Evolutionary conservation across 495 filamentous ascomycete species (phyloP), one percentile per base, ranked within the genome.

Genomic region (Collariella sp.): DNA sequence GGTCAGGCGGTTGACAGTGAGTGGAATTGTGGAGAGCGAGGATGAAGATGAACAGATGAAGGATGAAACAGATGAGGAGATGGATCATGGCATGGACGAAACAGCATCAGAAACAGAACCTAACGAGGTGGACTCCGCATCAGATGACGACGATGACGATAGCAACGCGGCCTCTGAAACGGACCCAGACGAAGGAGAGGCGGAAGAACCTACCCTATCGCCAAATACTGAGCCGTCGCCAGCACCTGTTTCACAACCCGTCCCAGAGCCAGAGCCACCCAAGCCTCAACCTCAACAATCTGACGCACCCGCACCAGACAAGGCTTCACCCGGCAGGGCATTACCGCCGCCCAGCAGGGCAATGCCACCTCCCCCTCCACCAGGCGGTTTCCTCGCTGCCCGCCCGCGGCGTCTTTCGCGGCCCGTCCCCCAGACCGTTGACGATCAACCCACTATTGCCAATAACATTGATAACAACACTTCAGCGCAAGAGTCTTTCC

Each of bases 401-500:
- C 53, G 49, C n/a, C 57, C 57, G 5, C 42, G 45, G 11, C 53
- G 53, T 2, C 23, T 59, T 4, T 44, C 53, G 3, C 38, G 53
- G 10, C 57, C 57, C n/a, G 15, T 56, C 20, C 40, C 44, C 9
- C 33, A 29, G 39, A 43, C 23, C 4, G 9, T 9, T 5, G 52
- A 47, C 1, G 57, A 60, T 33, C 52, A 60, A 45, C 38, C 56
- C 10, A 43, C 33, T 1, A 15, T 53, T 18, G 57, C 56, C 35
- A 16, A 7, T n/a, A 31, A n/a, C 34, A 36, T 4, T 10, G 23
- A 6, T 9, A 34, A 4, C 11, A 5, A 16, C 13, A 44, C 15
- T n/a, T n/a, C 36, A 31, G 5, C 16, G 0, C 5, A 20, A 10
- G 9, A n/a, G 5, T 41, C 36, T n/a, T 52, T 49, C 50, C 55